Conservation (phyloP, 257 asterid genomes). For the Solanum tarijense region DNA sequence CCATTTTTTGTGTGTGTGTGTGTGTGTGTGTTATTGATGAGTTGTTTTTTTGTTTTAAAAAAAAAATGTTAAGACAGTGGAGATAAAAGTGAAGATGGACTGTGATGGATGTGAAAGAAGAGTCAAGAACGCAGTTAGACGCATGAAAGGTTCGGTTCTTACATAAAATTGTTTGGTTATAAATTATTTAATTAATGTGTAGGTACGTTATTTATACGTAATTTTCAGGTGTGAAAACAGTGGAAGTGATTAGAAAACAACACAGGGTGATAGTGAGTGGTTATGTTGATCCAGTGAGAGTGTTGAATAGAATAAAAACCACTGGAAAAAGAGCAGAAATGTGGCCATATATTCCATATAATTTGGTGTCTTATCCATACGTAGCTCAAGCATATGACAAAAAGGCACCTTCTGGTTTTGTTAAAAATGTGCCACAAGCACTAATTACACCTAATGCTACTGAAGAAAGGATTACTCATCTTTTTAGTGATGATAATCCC, state of each 20-base stretch:
- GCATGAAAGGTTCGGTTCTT: constrained; percentile 66
- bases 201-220: neutral
- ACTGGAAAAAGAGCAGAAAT: constrained; percentile 81
- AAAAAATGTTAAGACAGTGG: constrained; percentile 56
- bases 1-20: neutral
- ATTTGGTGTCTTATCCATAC: constrained; percentile 57
- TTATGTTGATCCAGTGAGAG: constrained; percentile 52
- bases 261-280: constrained; percentile 69
- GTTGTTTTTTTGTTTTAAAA: too few species aligned
- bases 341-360: constrained; percentile 83
- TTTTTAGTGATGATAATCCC: constrained; percentile 84
- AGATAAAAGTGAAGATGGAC: constrained; percentile 83
- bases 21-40: neutral
- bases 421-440: constrained; percentile 38
- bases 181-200: too few species aligned
- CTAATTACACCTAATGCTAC: constrained; percentile 34
- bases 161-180: neutral
- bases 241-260: constrained; percentile 61
- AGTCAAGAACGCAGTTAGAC: constrained; percentile 59
- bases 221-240: constrained; percentile 51
- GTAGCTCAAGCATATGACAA: constrained; percentile 58
- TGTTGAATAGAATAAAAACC: constrained; percentile 51
- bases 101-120: constrained; percentile 95
- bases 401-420: constrained; percentile 76
- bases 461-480: constrained; percentile 44